Conservation (phyloP, 2,329 filamentous ascomycete genomes). For the Aspergillus viridinutans region DNA sequence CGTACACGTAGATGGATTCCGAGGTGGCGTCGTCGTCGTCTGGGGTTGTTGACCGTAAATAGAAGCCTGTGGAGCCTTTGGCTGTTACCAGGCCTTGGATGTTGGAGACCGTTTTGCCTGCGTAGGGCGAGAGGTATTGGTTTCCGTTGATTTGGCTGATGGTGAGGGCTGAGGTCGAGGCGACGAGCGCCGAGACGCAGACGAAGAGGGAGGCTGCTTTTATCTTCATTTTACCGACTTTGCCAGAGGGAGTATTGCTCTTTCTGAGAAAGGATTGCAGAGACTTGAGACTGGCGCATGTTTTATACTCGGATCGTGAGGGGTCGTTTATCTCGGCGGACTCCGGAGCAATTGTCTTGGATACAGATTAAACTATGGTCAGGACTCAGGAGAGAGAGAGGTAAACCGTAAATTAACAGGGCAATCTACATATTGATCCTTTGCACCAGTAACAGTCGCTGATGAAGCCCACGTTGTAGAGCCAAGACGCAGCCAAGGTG, state of each 20-base stretch:
- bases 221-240: neutral
- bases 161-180: slow-evolving; percentile 36
- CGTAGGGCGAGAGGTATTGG: slow-evolving; percentile 59
- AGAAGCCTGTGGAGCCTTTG: slow-evolving; percentile 59
- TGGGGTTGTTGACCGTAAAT: slow-evolving; percentile 57
- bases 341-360: neutral
- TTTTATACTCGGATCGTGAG: neutral
- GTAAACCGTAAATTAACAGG: too few species aligned
- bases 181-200: slow-evolving; percentile 1
- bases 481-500: neutral
- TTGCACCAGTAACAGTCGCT: neutral
- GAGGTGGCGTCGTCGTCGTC: slow-evolving; percentile 56
- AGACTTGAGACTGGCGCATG: neutral
- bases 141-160: slow-evolving; percentile 65
- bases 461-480: neutral
- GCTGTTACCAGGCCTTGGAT: slow-evolving; percentile 64
- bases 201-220: neutral
- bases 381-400: too few species aligned
- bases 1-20: slow-evolving; percentile 63
- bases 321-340: neutral
- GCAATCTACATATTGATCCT: neutral
- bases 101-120: slow-evolving; percentile 53
- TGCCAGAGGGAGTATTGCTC: too few species aligned
- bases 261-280: too few species aligned
- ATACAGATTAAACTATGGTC: neutral